Percentiles rank a stretch among this genome's conserved stretches.
phyloP scores from a whole-genome alignment of 2,329 filamentous ascomycete species.

The Esteya vermicola region DNA sequence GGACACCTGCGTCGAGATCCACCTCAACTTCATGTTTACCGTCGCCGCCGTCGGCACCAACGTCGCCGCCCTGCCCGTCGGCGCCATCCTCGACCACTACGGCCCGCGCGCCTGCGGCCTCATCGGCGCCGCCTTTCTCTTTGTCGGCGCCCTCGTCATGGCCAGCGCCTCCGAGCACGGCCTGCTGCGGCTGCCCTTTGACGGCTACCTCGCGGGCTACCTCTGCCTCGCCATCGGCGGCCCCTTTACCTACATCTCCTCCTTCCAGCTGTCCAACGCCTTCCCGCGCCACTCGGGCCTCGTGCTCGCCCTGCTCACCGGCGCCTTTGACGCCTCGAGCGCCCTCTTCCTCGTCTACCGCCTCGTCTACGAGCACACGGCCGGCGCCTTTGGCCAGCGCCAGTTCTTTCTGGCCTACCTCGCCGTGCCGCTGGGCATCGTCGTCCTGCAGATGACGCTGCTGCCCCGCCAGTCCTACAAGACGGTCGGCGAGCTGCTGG shows the following conservation, averaged over 20 bases:
- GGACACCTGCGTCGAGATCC: slow-evolving; percentile 38
- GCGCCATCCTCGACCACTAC: slow-evolving; percentile 69
- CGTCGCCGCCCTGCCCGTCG: slow-evolving; percentile 71
- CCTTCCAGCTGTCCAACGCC: slow-evolving; percentile 73
- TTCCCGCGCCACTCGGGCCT: slow-evolving; percentile 64
- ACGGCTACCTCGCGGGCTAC: slow-evolving; percentile 63
- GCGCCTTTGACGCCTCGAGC: slow-evolving; percentile 72
- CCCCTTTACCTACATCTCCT: slow-evolving; percentile 69
- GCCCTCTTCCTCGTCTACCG: slow-evolving; percentile 65
- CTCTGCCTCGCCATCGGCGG: slow-evolving; percentile 65
- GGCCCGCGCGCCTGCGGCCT: slow-evolving; percentile 67
- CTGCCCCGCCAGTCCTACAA: slow-evolving; percentile 71
- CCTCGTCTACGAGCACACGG: slow-evolving; percentile 44
- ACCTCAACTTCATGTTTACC: slow-evolving; percentile 85
- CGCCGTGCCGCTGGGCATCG: slow-evolving; percentile 51
- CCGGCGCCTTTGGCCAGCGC: slow-evolving; percentile 42
- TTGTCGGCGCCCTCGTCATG: slow-evolving; percentile 57
- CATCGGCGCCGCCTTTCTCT: slow-evolving; percentile 54
- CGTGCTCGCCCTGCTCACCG: slow-evolving; percentile 68
- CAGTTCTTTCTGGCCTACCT: slow-evolving; percentile 64
- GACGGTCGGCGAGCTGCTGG: slow-evolving; percentile 69
- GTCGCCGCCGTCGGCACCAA: slow-evolving; percentile 80
- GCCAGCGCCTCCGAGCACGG: slow-evolving; percentile 51
- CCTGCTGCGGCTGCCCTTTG: slow-evolving; percentile 51
- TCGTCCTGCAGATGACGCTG: slow-evolving; percentile 51